phyloP scores from a whole-genome alignment of 345 rosid species.

The Bruguiera parviflora region DNA sequence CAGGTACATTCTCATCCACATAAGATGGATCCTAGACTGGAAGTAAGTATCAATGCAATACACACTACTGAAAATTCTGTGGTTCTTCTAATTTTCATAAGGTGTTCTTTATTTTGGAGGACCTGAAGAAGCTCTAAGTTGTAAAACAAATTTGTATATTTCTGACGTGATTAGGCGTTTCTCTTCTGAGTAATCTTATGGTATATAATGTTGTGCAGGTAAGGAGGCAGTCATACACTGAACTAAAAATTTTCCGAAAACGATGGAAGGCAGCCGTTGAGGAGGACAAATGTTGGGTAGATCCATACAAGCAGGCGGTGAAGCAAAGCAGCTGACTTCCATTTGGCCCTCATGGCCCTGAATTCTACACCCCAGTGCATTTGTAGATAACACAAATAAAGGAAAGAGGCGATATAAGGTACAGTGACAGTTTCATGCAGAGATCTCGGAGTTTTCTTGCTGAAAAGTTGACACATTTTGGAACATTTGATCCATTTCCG shows the following conservation, averaged over 20 bases:
- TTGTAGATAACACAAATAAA: background rate
- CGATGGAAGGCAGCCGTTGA: constrained; percentile 49
- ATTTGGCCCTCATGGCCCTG: background rate
- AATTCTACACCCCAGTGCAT: constrained; percentile 3
- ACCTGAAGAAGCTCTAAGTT: too few species aligned
- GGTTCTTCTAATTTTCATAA: too few species aligned
- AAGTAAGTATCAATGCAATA: constrained; percentile 32
- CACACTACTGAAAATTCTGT: too few species aligned
- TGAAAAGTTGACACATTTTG: background rate
- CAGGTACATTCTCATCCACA: constrained; percentile 31
- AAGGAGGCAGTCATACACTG: constrained; percentile 56
- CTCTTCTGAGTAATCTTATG: background rate
- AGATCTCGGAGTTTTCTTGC: background rate
- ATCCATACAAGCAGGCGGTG: constrained; percentile 34
- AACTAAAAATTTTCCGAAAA: constrained; percentile 38
- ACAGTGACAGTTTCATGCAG: background rate
- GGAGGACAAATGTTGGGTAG: constrained; percentile 54
- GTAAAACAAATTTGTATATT: background rate
- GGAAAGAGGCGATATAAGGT: background rate
- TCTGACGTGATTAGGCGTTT: background rate
- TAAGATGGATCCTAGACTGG: constrained; percentile 41
- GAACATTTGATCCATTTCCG: too few species aligned
- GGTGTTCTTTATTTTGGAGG: background rate
- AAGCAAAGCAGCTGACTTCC: background rate
- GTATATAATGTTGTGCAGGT: constrained; percentile 31